Base-by-base conservation (phyloP, 140 eudicot genomes). In the Senecio squalidus region DNA sequence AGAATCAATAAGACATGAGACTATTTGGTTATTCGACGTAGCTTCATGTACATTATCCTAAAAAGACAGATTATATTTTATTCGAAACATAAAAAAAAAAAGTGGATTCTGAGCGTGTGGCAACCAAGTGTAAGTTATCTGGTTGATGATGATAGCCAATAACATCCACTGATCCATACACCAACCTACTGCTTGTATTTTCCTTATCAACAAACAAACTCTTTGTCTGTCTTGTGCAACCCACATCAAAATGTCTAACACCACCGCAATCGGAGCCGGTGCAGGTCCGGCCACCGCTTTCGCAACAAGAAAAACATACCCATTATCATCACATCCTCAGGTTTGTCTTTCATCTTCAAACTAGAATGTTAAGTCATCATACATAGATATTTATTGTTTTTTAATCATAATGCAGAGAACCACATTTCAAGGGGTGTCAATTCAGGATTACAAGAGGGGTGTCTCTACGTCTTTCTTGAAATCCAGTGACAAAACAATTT, bases 391-490 rank as follows among this genome's bases (percentile, higher is more conserved):
- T 39, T 26, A 14, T 28, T 26, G 15, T 11, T 14, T 3, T 10
- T 26, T 51, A 5, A 51, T 0, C 13, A 11, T 51, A 18, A 5
- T 33, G 17, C 69, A 90, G 95, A 90, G 81, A 83, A 76, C 88
- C 2, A 43, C 73, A 59, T 90, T 86, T 61, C 85, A 83, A 66
- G 97, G 97, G 30, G 60, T 71, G 3, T 83, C 98, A 4, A 50
- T 90, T 43, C 75, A 78, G 62, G 91, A 81, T 59, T 80, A 80
- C 53, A 83, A 81, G 72, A 77, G 82, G 61, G 81, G 60, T 4
- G 55, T 67, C 29, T 74, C 75, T 10, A 66, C n/a, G 66, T 65
- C 78, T 31, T 70, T 82, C 62, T 8, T 54, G 16, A 64, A 62
- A 38, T 27, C 41, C 23, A 23, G 24, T 33, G 30, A 60, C 34